Base-by-base conservation (phyloP, 1,284 basidiomycete species). In the Kalmanozyma brasiliensis region DNA sequence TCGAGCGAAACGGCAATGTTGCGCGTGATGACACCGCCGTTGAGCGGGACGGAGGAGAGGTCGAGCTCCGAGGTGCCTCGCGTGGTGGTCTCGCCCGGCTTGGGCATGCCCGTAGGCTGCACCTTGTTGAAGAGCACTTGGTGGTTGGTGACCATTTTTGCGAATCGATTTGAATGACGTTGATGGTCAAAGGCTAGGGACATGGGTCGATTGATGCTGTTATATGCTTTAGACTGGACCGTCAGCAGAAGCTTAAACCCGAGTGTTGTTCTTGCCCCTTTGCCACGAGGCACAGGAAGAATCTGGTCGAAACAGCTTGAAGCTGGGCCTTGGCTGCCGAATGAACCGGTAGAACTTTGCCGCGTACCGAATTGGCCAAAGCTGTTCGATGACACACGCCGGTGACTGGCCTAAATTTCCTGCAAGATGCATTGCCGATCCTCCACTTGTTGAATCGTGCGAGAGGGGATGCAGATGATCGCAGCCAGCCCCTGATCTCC, bases 1-100 rank as follows among this genome's bases (percentile, higher is more conserved):
- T 72, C 68, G 48, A 72, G 63, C 7, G 68, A 72, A 20, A 62
- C 55, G 35, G 68, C 68, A 26, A 72, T 60, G 45, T 72, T 72
- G 55, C 68, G 58, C 1, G 52, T 55, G 1, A 72, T 44, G 11
- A 67, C 49, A 17, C 68, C 68, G 29, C 68, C 68, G 37, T 66
- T 60, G 52, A 72, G 63, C 1, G 62, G 16, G 7, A 60, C 59
- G 46, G 48, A 67, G 63, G 63, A 63, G 34, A 67, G 23, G 42
- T 72, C 68, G 41, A 72, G 29, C 30, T 60, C 59, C 23, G 29
- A 4, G 4, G 44, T 43, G 19, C 49, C 51, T 2, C 32, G 63
- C 13, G 32, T 51, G 41, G 68, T 72, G 40, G 63, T 67, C 30
- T 48, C 59, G 38, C 59, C 68, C 2, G 62, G 62, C 45, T 67